phyloP scores from a whole-genome alignment of 2,329 filamentous ascomycete species.

The Ampelomyces quisqualis region DNA sequence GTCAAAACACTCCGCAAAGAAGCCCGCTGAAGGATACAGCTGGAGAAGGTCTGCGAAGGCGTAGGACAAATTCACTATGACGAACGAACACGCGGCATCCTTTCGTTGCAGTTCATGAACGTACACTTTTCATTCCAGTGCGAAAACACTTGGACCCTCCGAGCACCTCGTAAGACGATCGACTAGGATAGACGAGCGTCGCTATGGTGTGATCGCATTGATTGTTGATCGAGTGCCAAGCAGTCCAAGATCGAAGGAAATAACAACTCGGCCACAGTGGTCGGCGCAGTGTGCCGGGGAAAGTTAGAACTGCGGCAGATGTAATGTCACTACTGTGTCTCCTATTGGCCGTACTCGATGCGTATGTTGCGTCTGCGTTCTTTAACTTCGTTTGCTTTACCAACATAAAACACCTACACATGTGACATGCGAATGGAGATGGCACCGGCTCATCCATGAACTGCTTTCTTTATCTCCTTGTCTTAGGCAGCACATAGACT shows the following conservation, averaged over 20 bases:
- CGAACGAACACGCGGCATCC: not conserved
- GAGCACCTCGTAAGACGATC: not conserved
- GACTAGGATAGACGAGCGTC: too few relatives aligned
- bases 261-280: too few relatives aligned
- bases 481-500: too few relatives aligned
- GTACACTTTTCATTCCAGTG: not conserved
- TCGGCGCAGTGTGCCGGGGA: too few relatives aligned
- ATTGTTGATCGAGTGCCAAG: too few relatives aligned
- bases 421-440: not conserved
- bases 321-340: not conserved
- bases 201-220: too few relatives aligned
- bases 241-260: too few relatives aligned
- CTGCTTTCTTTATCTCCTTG: too few relatives aligned
- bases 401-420: not conserved
- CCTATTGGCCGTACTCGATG: not conserved
- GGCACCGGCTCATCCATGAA: not conserved
- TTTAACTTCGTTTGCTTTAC: not conserved
- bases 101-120: not conserved
- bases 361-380: not conserved
- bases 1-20: constrained; percentile 6
- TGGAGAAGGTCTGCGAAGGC: constrained; percentile 3
- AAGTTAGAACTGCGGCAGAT: too few relatives aligned
- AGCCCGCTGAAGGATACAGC: constrained; percentile 1
- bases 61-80: constrained; percentile 24
- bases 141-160: not conserved